phyloP scores from a whole-genome alignment of 2,329 filamentous ascomycete species.

The Colletotrichum sp. region DNA sequence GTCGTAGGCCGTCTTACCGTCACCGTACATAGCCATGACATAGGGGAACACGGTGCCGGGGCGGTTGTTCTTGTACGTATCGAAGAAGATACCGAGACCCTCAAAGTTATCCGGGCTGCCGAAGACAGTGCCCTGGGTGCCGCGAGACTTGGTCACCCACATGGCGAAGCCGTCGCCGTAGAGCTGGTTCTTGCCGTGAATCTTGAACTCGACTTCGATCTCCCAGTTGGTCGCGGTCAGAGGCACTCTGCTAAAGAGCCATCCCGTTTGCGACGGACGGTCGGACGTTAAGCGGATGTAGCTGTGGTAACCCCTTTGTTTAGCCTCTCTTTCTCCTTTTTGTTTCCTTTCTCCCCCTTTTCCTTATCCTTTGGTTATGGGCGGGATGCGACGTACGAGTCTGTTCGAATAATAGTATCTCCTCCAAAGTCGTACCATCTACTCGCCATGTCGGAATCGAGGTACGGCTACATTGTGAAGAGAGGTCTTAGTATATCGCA shows the following conservation, averaged over 20 bases:
- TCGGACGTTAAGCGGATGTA: slow-evolving; percentile 94
- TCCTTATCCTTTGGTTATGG: neutral
- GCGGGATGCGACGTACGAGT: slow-evolving; percentile 57
- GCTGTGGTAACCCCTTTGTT: slow-evolving; percentile 46
- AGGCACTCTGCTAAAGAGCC: slow-evolving; percentile 92
- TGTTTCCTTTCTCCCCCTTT: neutral
- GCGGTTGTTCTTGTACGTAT: slow-evolving; percentile 99
- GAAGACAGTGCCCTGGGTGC: slow-evolving; percentile 81
- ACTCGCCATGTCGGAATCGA: slow-evolving; percentile 97
- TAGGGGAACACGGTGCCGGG: slow-evolving; percentile 96
- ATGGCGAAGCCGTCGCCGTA: slow-evolving; percentile 97
- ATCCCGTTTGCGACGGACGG: slow-evolving; percentile 87
- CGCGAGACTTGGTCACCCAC: slow-evolving; percentile 96
- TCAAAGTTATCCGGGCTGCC: slow-evolving; percentile 89
- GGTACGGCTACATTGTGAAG: slow-evolving; percentile 73
- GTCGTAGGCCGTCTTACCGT: slow-evolving; percentile 88
- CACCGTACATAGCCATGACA: slow-evolving; percentile 97
- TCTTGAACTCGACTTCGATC: slow-evolving; percentile 94
- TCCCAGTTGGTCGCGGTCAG: slow-evolving; percentile 99
- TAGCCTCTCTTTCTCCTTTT: slow-evolving; percentile 18
- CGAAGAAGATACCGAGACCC: slow-evolving; percentile 92
- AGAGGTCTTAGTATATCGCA: slow-evolving; percentile 18
- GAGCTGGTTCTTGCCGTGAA: slow-evolving; percentile 85
- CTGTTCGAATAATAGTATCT: slow-evolving; percentile 82
- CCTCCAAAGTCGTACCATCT: slow-evolving; percentile 99